Percentiles rank a stretch among this genome's conserved stretches.
These are phyloP conservation scores for Mycena venus DNA, from an alignment of 768 basidiomycete species.

Conservation along the genomic window DNA sequence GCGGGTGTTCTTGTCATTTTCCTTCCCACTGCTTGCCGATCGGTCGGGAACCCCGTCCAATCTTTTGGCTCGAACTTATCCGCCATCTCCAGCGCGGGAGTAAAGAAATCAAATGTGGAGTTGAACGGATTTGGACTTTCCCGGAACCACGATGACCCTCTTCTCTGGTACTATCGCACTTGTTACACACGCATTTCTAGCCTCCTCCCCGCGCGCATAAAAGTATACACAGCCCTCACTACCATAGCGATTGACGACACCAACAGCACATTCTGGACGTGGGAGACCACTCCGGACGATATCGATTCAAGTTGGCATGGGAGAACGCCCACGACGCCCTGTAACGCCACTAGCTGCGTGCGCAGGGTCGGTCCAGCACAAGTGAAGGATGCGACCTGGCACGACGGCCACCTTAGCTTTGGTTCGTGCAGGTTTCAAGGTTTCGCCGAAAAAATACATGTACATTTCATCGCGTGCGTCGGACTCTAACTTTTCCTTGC, in stretches of 20 bases:
- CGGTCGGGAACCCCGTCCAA: no score
- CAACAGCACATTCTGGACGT: conserved; percentile 10
- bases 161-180: background rate
- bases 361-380: background rate
- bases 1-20: no score
- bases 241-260: conserved; percentile 22
- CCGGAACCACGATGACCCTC: no score
- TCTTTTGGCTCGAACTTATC: no score
- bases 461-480: no score
- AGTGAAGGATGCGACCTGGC: conserved; percentile 1
- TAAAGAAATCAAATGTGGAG: no score
- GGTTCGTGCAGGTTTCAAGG: conserved; percentile 19
- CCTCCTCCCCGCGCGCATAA: background rate
- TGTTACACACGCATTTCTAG: background rate
- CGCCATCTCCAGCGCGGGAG: no score
- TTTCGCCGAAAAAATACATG: no score
- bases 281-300: background rate
- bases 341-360: background rate
- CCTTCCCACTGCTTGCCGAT: no score
- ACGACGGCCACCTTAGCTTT: background rate
- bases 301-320: no score
- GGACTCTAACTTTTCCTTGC: no score
- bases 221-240: background rate
- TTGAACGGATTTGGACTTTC: no score
- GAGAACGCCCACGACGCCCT: conserved; percentile 3